These are phyloP conservation scores for Yamadazyma tumulicola DNA, from an alignment of 805 yeast species.

Conservation along the genomic window DNA sequence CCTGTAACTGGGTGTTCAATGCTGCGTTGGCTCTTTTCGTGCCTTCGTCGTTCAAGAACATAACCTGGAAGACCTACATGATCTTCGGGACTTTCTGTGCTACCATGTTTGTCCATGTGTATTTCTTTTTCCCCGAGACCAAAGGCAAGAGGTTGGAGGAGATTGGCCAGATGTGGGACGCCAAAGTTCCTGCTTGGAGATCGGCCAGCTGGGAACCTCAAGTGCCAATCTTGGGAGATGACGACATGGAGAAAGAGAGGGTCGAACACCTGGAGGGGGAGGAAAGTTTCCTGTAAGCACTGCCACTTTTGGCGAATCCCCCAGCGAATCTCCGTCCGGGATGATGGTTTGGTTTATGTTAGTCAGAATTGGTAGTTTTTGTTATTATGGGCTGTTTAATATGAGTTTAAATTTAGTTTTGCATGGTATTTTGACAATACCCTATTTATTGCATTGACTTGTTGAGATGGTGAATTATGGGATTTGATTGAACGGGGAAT, in stretches of 20 bases:
- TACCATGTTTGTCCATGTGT: constrained; percentile 43
- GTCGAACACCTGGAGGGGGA: constrained; percentile 9
- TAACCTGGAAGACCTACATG: constrained; percentile 53
- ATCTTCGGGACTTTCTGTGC: constrained; percentile 51
- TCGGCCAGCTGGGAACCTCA: constrained; percentile 31
- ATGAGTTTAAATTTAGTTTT: constrained; percentile 9
- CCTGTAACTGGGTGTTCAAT: constrained; percentile 64
- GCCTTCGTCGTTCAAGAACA: constrained; percentile 51
- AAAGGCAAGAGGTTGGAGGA: constrained; percentile 53
- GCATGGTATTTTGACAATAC: neutral
- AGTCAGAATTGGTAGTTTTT: constrained; percentile 3
- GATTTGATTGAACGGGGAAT: constrained; percentile 9
- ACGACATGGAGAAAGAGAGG: constrained; percentile 19
- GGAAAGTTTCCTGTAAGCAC: neutral
- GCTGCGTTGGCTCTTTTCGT: constrained; percentile 62
- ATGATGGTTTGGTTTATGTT: constrained; percentile 2
- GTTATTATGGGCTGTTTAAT: constrained; percentile 7
- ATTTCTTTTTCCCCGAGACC: constrained; percentile 53
- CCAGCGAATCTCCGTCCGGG: neutral
- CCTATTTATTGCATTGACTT: constrained; percentile 6
- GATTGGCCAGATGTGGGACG: constrained; percentile 40
- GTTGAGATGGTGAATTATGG: constrained; percentile 13
- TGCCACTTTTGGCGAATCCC: neutral
- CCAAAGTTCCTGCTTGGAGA: constrained; percentile 36
- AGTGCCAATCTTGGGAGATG: constrained; percentile 30